Conservation (phyloP, 805 yeast species). For the Saccharomycopsis amapae region DNA sequence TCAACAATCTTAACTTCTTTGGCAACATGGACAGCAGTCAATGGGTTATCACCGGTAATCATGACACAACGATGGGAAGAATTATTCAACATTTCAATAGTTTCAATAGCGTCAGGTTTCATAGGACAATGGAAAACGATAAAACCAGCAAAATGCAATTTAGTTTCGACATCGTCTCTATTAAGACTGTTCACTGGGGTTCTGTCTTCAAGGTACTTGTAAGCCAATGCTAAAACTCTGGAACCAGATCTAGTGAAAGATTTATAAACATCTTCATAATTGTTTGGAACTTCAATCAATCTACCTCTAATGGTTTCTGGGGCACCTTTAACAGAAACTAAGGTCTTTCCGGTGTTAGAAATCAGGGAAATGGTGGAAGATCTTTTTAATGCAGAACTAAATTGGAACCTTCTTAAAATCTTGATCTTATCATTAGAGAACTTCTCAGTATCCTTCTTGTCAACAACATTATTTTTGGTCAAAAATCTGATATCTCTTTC, state of each 20-base stretch:
- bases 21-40: conserved; percentile 97
- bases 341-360: conserved; percentile 43
- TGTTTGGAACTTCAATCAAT: conserved; percentile 61
- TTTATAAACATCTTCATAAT: conserved; percentile 80
- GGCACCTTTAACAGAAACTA: conserved; percentile 94
- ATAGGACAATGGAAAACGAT: conserved; percentile 96
- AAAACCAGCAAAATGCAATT: conserved; percentile 80
- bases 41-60: conserved; percentile 99
- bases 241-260: conserved; percentile 92
- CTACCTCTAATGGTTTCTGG: conserved; percentile 89
- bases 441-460: conserved; percentile 25
- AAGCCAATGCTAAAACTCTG: conserved; percentile 92
- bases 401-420: conserved; percentile 91
- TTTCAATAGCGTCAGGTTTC: conserved; percentile 85
- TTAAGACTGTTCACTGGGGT: conserved; percentile 49
- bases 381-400: conserved; percentile 91
- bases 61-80: conserved; percentile 92
- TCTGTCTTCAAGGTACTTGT: conserved; percentile 56
- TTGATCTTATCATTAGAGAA: conserved; percentile 41
- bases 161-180: conserved; percentile 72
- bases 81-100: conserved; percentile 87
- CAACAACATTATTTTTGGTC: conserved; percentile 24
- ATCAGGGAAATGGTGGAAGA: conserved; percentile 75
- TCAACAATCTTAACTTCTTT: conserved; percentile 84
- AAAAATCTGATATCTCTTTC: conserved; percentile 33